These are phyloP conservation scores for Populus hybrid DNA, from an alignment of 441 rosid genomes.

Conservation along the genomic window DNA sequence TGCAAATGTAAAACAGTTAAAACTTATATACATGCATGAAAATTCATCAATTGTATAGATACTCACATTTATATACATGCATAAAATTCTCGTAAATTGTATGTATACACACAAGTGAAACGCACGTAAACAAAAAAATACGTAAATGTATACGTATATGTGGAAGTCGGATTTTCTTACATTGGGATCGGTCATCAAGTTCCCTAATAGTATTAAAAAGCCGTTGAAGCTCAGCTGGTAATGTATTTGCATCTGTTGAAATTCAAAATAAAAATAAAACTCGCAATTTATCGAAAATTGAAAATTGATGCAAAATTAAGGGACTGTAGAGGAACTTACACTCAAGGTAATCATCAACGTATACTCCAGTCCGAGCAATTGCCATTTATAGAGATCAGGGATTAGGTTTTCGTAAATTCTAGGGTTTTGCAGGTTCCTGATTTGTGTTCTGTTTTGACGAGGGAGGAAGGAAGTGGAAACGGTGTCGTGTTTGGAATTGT, in stretches of 20 bases:
- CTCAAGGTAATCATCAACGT: slow-evolving; percentile 93
- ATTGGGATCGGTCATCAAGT: slow-evolving; percentile 82
- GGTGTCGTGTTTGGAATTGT: slow-evolving; percentile 26
- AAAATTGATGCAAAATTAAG: slow-evolving; percentile 3
- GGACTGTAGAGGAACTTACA: slow-evolving; percentile 39
- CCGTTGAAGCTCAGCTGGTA: slow-evolving; percentile 94
- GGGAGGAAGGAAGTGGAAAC: slow-evolving; percentile 15
- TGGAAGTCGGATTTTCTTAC: slow-evolving; percentile 26
- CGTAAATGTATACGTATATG: neutral
- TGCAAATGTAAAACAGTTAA: neutral
- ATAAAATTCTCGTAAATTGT: neutral
- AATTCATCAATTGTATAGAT: neutral
- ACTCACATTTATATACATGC: too few species aligned
- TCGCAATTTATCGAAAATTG: slow-evolving; percentile 4
- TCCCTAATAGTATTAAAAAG: slow-evolving; percentile 87
- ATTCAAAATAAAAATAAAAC: slow-evolving; percentile 6
- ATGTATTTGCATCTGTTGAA: slow-evolving; percentile 73
- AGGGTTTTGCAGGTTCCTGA: slow-evolving; percentile 38
- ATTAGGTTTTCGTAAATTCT: slow-evolving; percentile 18
- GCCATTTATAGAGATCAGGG: slow-evolving; percentile 48
- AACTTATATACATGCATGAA: neutral
- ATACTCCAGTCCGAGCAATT: slow-evolving; percentile 89
- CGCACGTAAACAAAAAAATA: neutral
- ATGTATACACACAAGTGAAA: neutral
- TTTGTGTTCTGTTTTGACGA: neutral